Evolutionary conservation across 2,329 filamentous ascomycete genomes (phyloP).

Genomic region (Pyricularia grisea): DNA sequence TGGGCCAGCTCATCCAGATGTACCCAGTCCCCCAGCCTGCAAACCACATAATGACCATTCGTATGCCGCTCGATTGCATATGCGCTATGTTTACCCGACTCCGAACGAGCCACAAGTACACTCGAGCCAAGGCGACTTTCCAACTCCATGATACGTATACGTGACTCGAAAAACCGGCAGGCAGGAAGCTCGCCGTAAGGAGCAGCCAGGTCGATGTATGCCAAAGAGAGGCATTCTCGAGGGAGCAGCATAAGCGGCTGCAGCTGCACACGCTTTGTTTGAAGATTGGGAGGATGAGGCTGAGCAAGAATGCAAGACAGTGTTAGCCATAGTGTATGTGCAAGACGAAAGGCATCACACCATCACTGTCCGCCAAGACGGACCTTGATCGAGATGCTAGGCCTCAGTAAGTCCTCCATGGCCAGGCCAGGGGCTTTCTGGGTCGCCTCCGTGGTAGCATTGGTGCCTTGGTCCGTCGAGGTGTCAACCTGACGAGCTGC

Average conservation of each 20-base stretch:
- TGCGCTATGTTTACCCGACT: constrained; percentile 35
- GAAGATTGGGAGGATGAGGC: constrained; percentile 46
- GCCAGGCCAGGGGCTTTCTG: constrained; percentile 17
- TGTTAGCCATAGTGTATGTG: constrained; percentile 8
- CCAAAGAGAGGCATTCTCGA: constrained; percentile 50
- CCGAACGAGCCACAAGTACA: constrained; percentile 52
- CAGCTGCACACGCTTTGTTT: constrained; percentile 43
- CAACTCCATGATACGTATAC: constrained; percentile 53
- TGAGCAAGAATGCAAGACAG: constrained; percentile 17
- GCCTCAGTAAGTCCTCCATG: constrained; percentile 42
- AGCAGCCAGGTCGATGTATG: constrained; percentile 47
- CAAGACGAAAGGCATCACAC: neutral
- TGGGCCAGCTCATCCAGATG: constrained; percentile 43
- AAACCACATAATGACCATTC: constrained; percentile 54
- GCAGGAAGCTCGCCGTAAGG: constrained; percentile 40
- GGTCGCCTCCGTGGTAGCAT: constrained; percentile 11
- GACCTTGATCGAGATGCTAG: constrained; percentile 44
- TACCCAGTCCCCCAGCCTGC: constrained; percentile 59
- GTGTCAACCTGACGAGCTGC: neutral
- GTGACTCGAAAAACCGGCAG: constrained; percentile 50
- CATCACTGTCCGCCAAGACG: constrained; percentile 8
- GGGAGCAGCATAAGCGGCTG: constrained; percentile 54
- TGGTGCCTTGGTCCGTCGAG: constrained; percentile 16
- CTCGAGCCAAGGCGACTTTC: constrained; percentile 49
- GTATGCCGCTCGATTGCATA: constrained; percentile 60